A percentile compares a stretch with the other conserved stretches of the same genome.
Evolutionary conservation across 2,329 filamentous ascomycete species (phyloP).

Genomic region (Lasiodiplodia gonubiensis): DNA sequence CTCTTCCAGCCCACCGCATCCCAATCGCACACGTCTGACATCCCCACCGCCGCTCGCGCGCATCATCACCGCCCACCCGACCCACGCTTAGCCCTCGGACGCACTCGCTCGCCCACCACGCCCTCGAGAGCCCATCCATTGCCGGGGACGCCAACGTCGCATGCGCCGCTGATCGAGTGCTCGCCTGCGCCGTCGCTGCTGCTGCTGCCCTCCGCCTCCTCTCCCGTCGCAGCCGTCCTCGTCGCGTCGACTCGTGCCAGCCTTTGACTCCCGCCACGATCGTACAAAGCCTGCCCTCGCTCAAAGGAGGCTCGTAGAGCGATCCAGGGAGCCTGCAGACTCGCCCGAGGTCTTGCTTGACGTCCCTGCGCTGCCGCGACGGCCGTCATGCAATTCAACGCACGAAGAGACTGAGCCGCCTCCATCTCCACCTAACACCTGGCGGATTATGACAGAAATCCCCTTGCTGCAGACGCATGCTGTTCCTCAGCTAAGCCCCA

Average conservation of each 20-base stretch:
- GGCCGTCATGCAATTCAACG: conserved; percentile 51
- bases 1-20: conserved; percentile 21
- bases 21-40: conserved; percentile 15
- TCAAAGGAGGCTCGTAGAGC: conserved; percentile 12
- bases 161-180: conserved; percentile 13
- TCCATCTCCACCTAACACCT: conserved; percentile 27
- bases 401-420: conserved; percentile 45
- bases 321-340: conserved; percentile 20
- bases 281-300: conserved; percentile 16
- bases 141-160: conserved; percentile 14
- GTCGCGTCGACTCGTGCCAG: conserved; percentile 20
- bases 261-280: conserved; percentile 25
- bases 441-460: conserved; percentile 48
- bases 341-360: conserved; percentile 18
- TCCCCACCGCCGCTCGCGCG: conserved; percentile 20
- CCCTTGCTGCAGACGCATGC: conserved; percentile 49
- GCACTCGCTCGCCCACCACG: conserved; percentile 17
- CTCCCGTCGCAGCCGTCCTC: conserved; percentile 16
- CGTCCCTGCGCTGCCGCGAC: conserved; percentile 36
- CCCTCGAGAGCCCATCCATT: conserved; percentile 1
- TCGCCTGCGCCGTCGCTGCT: conserved; percentile 9
- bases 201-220: neutral
- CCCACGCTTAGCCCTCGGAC: conserved; percentile 22
- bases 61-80: conserved; percentile 22
- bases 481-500: conserved; percentile 49